A percentile compares a stretch with the other conserved stretches of the same genome.
Evolutionary conservation across 306 rosid species (phyloP).

Genomic region (Rubus idaeus): DNA sequence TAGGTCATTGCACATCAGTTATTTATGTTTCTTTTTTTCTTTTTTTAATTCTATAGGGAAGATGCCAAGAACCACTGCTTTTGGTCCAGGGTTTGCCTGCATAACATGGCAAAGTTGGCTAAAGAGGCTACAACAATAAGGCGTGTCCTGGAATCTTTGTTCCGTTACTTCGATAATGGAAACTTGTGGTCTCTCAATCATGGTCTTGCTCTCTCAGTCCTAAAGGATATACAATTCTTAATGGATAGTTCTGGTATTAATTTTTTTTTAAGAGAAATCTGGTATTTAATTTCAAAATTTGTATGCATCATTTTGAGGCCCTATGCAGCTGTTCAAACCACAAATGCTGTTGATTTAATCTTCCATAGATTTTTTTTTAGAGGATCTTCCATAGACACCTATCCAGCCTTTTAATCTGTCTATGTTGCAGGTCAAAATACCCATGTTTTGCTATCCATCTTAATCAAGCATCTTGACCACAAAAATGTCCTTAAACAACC

Average conservation of each 20-base stretch:
- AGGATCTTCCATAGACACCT: not conserved
- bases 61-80: constrained; percentile 71
- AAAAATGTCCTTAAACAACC: constrained; percentile 77
- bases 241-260: constrained; percentile 76
- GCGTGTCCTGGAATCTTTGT: constrained; percentile 85
- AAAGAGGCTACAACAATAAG: constrained; percentile 88
- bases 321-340: constrained; percentile 16
- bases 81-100: constrained; percentile 93
- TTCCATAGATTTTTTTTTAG: not conserved
- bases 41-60: constrained; percentile 46
- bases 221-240: constrained; percentile 72
- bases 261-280: constrained; percentile 32
- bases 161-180: constrained; percentile 74
- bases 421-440: constrained; percentile 63
- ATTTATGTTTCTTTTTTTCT: constrained; percentile 30
- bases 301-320: constrained; percentile 17
- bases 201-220: constrained; percentile 74
- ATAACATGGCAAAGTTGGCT: constrained; percentile 89
- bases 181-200: constrained; percentile 65
- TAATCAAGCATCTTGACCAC: constrained; percentile 92
- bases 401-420: not conserved
- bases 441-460: constrained; percentile 73
- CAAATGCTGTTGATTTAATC: not conserved
- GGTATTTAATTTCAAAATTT: constrained; percentile 41
- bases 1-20: constrained; percentile 23